These are phyloP conservation scores for Nakazawaea ambrosiae DNA, from an alignment of 805 yeast species.

Conservation along the genomic window DNA sequence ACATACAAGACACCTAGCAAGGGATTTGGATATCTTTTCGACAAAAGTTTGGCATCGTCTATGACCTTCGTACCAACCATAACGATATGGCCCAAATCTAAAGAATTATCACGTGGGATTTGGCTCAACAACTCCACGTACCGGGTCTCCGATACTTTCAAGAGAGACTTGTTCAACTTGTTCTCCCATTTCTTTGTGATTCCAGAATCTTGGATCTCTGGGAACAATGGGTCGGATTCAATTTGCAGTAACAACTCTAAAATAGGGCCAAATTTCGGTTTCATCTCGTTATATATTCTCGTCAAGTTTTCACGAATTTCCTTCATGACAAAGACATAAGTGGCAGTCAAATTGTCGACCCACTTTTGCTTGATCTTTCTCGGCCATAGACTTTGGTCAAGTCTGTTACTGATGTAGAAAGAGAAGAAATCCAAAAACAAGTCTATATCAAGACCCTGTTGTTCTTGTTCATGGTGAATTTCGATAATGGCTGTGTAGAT, in stretches of 20 bases:
- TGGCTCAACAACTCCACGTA: conserved; percentile 32
- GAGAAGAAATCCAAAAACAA: conserved; percentile 27
- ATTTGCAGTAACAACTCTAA: conserved; percentile 31
- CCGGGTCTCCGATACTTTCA: conserved; percentile 29
- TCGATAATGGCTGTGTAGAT: conserved; percentile 44
- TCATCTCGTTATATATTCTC: conserved; percentile 32
- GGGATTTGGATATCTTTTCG: conserved; percentile 53
- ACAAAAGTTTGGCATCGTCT: conserved; percentile 40
- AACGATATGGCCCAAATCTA: conserved; percentile 15
- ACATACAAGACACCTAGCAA: conserved; percentile 53
- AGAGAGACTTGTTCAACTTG: conserved; percentile 26
- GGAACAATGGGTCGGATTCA: conserved; percentile 32
- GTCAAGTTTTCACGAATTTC: conserved; percentile 23
- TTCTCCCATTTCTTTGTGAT: conserved; percentile 19
- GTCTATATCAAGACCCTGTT: conserved; percentile 19
- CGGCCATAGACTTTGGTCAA: conserved; percentile 26
- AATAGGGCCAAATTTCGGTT: conserved; percentile 55
- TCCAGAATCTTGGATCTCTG: neutral
- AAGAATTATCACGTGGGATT: conserved; percentile 44
- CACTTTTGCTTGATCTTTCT: conserved; percentile 43
- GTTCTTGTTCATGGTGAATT: conserved; percentile 23
- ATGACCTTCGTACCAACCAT: conserved; percentile 50
- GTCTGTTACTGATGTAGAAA: conserved; percentile 16
- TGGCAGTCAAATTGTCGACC: conserved; percentile 34
- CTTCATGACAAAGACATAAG: conserved; percentile 40